phyloP scores from a whole-genome alignment of 352 stramenopile species.

The Globisporangium iwayamae region DNA sequence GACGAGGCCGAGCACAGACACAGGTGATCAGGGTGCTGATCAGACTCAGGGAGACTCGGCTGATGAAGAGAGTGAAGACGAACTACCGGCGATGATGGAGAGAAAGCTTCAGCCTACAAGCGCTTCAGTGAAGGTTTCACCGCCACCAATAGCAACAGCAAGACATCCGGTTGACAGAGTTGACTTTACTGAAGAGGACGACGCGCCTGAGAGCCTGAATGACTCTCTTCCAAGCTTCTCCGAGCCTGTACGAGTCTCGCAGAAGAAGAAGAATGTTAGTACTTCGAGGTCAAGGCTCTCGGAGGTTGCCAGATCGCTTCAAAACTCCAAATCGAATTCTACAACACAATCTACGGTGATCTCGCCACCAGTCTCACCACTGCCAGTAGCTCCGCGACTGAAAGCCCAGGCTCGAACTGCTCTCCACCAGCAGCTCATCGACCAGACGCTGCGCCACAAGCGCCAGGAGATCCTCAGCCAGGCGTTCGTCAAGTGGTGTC shows the following conservation, averaged over 20 bases:
- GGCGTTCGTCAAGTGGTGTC: constrained; percentile 47
- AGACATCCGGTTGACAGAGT: background rate
- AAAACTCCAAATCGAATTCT: background rate
- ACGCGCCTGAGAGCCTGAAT: constrained; percentile 12
- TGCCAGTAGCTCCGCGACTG: background rate
- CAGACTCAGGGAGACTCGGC: constrained; percentile 18
- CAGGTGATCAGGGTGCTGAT: constrained; percentile 4
- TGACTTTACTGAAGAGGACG: constrained; percentile 6
- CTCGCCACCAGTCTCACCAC: background rate
- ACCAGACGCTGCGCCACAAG: constrained; percentile 41
- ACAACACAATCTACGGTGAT: background rate
- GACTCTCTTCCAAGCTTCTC: constrained; percentile 36
- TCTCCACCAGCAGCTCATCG: constrained; percentile 61
- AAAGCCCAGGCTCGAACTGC: constrained; percentile 19
- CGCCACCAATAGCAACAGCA: background rate
- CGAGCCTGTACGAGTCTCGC: constrained; percentile 19
- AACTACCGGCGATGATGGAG: constrained; percentile 58
- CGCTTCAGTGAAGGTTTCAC: background rate
- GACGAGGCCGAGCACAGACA: constrained; percentile 3
- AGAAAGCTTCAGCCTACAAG: constrained; percentile 18
- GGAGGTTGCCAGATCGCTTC: background rate
- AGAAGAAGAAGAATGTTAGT: background rate
- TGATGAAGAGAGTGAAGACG: constrained; percentile 27
- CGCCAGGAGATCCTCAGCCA: constrained; percentile 36
- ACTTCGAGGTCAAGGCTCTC: background rate